These are phyloP conservation scores for Lagenaria siceraria DNA, from an alignment of 306 rosid species.

Conservation along the genomic window DNA sequence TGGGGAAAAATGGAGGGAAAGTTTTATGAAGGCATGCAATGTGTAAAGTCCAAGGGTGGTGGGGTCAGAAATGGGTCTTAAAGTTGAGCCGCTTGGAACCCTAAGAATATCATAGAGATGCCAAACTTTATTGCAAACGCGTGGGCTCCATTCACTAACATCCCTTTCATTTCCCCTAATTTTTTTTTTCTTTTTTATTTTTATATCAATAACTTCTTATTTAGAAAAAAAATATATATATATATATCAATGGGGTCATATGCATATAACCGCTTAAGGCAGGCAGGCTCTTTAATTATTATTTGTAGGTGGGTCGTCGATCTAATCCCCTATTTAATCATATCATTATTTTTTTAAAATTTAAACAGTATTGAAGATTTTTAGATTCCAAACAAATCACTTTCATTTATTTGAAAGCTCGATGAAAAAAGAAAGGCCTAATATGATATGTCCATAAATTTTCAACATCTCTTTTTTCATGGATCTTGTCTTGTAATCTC, in stretches of 20 bases:
- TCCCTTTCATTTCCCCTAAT: background rate
- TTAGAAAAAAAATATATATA: background rate
- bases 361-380: background rate
- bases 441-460: too few species aligned
- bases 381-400: background rate
- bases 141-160: slow-evolving; percentile 1
- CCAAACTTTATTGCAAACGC: background rate
- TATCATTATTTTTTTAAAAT: background rate
- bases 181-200: background rate
- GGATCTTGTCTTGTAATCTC: too few species aligned
- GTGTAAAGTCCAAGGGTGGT: background rate
- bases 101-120: background rate
- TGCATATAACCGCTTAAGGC: background rate
- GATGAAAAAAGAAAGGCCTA: too few species aligned
- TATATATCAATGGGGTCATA: too few species aligned
- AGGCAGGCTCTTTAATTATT: background rate
- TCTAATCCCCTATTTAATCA: background rate
- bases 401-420: background rate
- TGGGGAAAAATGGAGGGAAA: background rate
- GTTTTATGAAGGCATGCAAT: background rate
- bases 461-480: too few species aligned
- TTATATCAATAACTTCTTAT: background rate
- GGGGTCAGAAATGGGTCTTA: background rate
- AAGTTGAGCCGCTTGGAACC: background rate
- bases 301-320: background rate